Evolutionary conservation across 2,329 filamentous ascomycete species (phyloP), one percentile per base, ranked within the genome.

Genomic region (Fusarium camptoceras): DNA sequence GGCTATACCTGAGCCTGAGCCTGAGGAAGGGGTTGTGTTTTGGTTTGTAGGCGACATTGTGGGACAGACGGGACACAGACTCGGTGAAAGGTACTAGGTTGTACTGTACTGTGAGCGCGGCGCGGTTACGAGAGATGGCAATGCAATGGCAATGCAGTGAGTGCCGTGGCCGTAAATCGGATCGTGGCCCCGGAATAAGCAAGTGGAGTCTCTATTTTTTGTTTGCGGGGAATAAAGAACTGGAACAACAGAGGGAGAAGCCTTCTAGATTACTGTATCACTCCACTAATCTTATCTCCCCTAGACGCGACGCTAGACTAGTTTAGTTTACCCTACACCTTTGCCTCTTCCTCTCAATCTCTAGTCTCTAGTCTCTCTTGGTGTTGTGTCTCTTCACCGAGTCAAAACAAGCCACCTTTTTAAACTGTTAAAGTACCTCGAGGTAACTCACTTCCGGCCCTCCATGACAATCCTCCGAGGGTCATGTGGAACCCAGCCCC

Each of bases 151-250:
- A 22, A n/a, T 6, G n/a, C n/a, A 42, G 34, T 51, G 49, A 60
- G 37, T 55, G 66, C 65, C 62, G 53, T 64, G 49, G 66, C 65
- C 62, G 53, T 64, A 49, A 67, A 56, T 68, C 64, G 67, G 66
- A 55, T 66, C 55, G 60, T 57, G 60, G 60, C 66, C 58, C 53
- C 66, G 71, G 71, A 60, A 72, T 65, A 64, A 70, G 68, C 58
- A 68, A 65, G 41, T 22, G 30, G 37, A 61, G 73, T 71, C 67
- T 69, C 66, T 63, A 50, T 56, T 58, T 25, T 64, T 64, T 64
- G 43, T 49, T 64, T 59, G 71, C 68, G 71, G 72, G 70, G 72
- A 71, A 27, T 31, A 44, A 60, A 24, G 24, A 37, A 30, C n/a
- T 24, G 10, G n/a, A 28, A 43, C 9, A 41, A 30, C 34, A 46